Evolutionary conservation across 139 green algal genomes (phyloP).

Genomic region (Tetradesmus obliquus): DNA sequence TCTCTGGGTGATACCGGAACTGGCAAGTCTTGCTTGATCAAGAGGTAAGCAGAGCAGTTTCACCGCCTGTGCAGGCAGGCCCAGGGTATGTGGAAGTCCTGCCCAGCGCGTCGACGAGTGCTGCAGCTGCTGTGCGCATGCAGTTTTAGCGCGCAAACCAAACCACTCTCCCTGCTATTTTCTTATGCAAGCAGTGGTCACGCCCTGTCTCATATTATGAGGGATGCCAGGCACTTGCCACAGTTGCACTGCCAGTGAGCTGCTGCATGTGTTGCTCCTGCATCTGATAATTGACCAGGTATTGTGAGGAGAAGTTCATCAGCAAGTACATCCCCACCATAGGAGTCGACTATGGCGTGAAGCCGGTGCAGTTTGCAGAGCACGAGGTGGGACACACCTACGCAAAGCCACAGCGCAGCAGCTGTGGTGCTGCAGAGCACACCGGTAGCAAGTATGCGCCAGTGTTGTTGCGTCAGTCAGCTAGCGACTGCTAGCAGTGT

Average conservation of each 20-base stretch:
- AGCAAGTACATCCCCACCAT: conserved; percentile 80
- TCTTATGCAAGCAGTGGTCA: too few relatives aligned
- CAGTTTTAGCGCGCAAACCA: not conserved
- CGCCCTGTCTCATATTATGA: not conserved
- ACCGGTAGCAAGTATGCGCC: not conserved
- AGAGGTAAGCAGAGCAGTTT: conserved; percentile 52
- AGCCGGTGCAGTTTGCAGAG: conserved; percentile 64
- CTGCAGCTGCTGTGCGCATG: not conserved
- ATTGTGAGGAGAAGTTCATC: conserved; percentile 80
- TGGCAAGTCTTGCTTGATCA: conserved; percentile 83
- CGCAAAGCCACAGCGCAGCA: too few relatives aligned
- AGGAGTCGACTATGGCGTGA: conserved; percentile 80
- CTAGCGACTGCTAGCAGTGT: too few relatives aligned
- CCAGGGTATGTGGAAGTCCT: not conserved
- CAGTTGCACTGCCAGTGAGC: not conserved
- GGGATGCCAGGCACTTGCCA: not conserved
- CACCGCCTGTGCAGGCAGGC: not conserved
- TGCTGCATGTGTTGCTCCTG: not conserved
- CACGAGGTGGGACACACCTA: conserved; percentile 57
- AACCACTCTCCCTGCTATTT: too few relatives aligned
- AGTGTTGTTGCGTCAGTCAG: too few relatives aligned
- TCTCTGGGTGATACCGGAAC: conserved; percentile 70
- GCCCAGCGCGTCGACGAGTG: not conserved
- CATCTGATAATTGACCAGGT: conserved; percentile 51
- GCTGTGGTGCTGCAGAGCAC: not conserved